Base-by-base conservation (phyloP, 2,329 filamentous ascomycete genomes). In the Fusarium chlamydosporum region DNA sequence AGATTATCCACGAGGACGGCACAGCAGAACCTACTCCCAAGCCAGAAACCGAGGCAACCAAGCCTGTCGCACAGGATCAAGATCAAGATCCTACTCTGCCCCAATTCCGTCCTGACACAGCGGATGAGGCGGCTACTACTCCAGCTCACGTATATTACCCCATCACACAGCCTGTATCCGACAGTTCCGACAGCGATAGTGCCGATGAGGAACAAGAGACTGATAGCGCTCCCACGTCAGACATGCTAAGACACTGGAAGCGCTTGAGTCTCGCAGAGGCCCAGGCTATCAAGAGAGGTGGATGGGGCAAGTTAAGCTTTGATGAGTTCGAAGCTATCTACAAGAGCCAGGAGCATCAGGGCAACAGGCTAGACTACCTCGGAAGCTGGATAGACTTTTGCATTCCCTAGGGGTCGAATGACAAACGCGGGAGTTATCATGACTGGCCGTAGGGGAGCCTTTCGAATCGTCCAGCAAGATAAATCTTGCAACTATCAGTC, bases 301-400 rank as follows among this genome's bases (percentile, higher is more conserved):
- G 94, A 1, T 92, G 89, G 80, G 95, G 93, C 1, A 88, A 89
- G 74, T 82, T 98, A 47, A 92, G 81, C 75, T 94, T 90, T 69
- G 84, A 86, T 1, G 96, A 98, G 78, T 96, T 98, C 79, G 89
- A 92, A 73, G 82, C 82, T 38, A 89, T 91, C 50, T 93, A 96
- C 81, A 88, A 89, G 71, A 84, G 84, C n/a, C 85, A 89, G 67
- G 87, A 90, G 69, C 87, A 88, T 26, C 81, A 82, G 29, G 86
- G 85, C 15, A 88, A 89, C 75, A 82, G 90, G 54, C 84, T 94
- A 65, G 92, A 92, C 71, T 95, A 97, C 78, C 84, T 97, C 46
- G 92, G 92, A 62, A 92, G 89, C 73, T 98, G 95, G 95, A 92
- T 97, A 78, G 94, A 97, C 76, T 89, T 90, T 76, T 91, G 88